Evolutionary conservation across 2,329 filamentous ascomycete species (phyloP), one percentile per base, ranked within the genome.

Genomic region (Penicillium brevicompactum): DNA sequence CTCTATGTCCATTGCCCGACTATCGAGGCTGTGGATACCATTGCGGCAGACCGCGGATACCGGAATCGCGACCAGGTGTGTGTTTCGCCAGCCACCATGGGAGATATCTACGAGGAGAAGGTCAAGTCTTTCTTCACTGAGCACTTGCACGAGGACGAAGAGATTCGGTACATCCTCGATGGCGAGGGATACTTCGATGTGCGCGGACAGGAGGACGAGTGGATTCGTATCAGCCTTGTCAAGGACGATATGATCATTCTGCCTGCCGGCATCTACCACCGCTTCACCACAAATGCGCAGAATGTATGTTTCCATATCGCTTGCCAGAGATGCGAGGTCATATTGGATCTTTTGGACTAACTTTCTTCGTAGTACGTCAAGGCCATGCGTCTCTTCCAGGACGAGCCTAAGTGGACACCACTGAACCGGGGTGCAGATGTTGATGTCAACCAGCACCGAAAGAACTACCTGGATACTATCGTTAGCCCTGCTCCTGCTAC

Each of bases 321-420:
- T 27, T 27, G 5, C 5, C 8, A 8, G 4, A 27, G 24, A 8
- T 8, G 24, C 5, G 46, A 48, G 42, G 9, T 9, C 43, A 34
- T 52, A 6, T 24, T 34, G 18, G 18, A 37, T 27, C 24, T 6
- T 27, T 27, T 7, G 8, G 8, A 27, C 59, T 65, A 41, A 59
- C 43, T 48, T n/a, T 38, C 8, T 31, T 24, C 50, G 46, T 64
- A 97, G 92, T 97, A 93, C 70, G 91, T 96, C 63, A 90, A 95
- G 71, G 94, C 94, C 13, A 93, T 97, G 91, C 85, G 94, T 54
- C 81, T 99, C 49, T 99, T 97, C 84, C 92, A 97, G 79, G 94
- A 97, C 62, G 92, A 97, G 76, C 94, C 94, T 32, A 97, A 97
- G 78, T 99, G 94, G 94, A 97, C 92, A 34, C 90, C 94, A 13